Percentiles rank a stretch among this genome's conserved stretches.
Conservation (phyloP, 2,329 filamentous ascomycete species). For the Amauroascus verrucosus region DNA sequence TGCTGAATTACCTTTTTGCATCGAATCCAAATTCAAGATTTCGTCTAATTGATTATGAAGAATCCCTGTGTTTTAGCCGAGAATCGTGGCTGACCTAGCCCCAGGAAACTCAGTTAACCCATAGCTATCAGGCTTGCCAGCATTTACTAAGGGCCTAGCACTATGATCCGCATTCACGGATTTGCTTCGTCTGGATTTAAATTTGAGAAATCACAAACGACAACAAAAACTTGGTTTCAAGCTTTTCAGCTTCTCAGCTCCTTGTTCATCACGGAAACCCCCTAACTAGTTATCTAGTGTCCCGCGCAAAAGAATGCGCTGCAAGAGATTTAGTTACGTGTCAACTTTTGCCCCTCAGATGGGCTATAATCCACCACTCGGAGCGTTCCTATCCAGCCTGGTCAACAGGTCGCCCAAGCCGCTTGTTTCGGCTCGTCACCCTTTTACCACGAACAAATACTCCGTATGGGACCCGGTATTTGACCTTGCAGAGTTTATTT, state of each 20-base stretch:
- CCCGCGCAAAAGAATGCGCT: no score
- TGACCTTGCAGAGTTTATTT: background rate
- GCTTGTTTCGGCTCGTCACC: background rate
- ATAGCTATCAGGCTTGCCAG: no score
- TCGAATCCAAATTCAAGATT: background rate
- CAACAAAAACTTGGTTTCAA: background rate
- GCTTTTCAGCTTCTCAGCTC: conserved; percentile 1
- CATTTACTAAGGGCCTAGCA: background rate
- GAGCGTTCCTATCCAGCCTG: background rate
- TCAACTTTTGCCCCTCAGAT: no score
- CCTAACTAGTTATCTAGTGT: no score
- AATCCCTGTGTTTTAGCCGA: background rate
- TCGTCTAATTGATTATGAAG: background rate
- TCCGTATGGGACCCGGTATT: background rate
- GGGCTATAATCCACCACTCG: background rate
- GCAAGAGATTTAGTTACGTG: background rate
- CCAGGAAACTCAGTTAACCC: no score
- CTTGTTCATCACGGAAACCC: no score
- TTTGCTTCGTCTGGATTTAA: background rate
- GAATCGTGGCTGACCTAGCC: background rate
- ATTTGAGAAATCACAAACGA: background rate
- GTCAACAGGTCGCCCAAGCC: background rate
- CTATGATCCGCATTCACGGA: background rate
- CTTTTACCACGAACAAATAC: background rate
- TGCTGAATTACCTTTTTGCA: background rate